Percentiles rank a stretch among this genome's conserved stretches.
Conservation (phyloP, 441 rosid species). For the Croton laevigatus region DNA sequence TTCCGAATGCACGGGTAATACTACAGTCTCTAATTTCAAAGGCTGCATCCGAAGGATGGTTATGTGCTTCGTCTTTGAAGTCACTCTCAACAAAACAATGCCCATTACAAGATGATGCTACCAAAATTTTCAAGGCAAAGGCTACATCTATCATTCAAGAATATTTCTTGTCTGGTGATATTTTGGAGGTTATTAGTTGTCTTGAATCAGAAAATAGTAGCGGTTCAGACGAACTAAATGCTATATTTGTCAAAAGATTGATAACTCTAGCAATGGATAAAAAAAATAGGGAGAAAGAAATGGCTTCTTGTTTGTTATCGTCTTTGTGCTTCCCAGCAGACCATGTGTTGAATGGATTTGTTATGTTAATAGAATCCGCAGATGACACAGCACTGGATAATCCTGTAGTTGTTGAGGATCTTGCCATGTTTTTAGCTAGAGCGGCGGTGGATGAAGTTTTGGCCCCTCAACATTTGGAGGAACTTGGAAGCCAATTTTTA, state of each 20-base stretch:
- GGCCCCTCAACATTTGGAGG: conserved; percentile 73
- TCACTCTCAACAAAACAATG: conserved; percentile 40
- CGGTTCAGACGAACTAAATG: conserved; percentile 45
- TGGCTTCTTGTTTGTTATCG: conserved; percentile 76
- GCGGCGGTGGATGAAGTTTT: conserved; percentile 81
- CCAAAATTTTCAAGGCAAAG: conserved; percentile 53
- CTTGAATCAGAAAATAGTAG: conserved; percentile 53
- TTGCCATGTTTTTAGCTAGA: conserved; percentile 79
- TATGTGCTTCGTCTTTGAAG: conserved; percentile 71
- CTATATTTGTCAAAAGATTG: conserved; percentile 71
- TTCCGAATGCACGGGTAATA: conserved; percentile 54
- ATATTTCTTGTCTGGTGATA: conserved; percentile 68
- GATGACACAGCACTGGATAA: conserved; percentile 80
- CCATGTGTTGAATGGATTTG: conserved; percentile 60
- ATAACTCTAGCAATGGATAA: conserved; percentile 82
- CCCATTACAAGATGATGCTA: conserved; percentile 37
- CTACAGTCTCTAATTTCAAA: conserved; percentile 68
- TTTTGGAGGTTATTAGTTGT: conserved; percentile 57
- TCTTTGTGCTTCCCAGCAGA: conserved; percentile 69
- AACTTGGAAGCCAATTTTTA: conserved; percentile 45
- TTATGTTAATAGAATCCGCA: conserved; percentile 70
- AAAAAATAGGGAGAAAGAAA: conserved; percentile 85
- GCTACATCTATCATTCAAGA: conserved; percentile 69
- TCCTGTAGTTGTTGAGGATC: conserved; percentile 79
- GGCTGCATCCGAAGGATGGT: conserved; percentile 86